A percentile compares a stretch with the other conserved stretches of the same genome.
Evolutionary conservation across 2,329 filamentous ascomycete species (phyloP).

Genomic region (Aureobasidium sp.): DNA sequence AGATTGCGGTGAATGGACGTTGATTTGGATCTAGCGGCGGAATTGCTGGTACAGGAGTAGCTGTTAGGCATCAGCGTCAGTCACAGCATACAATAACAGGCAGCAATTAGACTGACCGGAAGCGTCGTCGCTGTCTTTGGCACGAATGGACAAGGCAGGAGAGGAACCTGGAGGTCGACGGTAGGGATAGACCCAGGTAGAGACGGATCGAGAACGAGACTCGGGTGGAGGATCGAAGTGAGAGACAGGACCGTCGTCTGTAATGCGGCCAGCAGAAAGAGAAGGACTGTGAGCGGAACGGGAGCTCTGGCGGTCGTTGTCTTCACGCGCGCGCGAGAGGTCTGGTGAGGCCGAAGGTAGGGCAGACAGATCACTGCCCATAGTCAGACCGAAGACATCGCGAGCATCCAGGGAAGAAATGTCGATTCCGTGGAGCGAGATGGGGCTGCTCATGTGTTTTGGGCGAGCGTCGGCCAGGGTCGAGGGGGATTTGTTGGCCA

Average conservation of each 20-base stretch:
- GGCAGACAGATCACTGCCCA: conserved; percentile 22
- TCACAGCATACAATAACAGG: not conserved
- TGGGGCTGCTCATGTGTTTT: conserved; percentile 25
- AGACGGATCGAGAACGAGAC: conserved; percentile 3
- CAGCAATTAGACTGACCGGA: not conserved
- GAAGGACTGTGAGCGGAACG: conserved; percentile 18
- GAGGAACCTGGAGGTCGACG: conserved; percentile 39
- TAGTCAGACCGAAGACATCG: conserved; percentile 16
- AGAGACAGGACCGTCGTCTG: conserved; percentile 11
- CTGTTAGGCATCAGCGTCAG: not conserved
- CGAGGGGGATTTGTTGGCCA: conserved; percentile 5
- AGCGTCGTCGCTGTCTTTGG: conserved; percentile 7
- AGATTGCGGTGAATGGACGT: conserved; percentile 10
- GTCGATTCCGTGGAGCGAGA: conserved; percentile 30
- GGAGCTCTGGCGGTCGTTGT: conserved; percentile 14
- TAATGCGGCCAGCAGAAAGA: conserved; percentile 17
- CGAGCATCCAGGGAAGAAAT: conserved; percentile 30
- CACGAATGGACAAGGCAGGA: conserved; percentile 29
- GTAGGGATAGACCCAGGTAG: conserved; percentile 11
- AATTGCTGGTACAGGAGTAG: not conserved
- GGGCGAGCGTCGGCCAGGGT: not conserved
- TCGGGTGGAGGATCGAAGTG: conserved; percentile 12
- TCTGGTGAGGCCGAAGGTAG: conserved; percentile 25
- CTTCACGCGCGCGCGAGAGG: conserved; percentile 14
- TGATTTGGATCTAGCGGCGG: not conserved